phyloP scores from a whole-genome alignment of 1,139 yeast genomes.

The Williopsis jadinii region DNA sequence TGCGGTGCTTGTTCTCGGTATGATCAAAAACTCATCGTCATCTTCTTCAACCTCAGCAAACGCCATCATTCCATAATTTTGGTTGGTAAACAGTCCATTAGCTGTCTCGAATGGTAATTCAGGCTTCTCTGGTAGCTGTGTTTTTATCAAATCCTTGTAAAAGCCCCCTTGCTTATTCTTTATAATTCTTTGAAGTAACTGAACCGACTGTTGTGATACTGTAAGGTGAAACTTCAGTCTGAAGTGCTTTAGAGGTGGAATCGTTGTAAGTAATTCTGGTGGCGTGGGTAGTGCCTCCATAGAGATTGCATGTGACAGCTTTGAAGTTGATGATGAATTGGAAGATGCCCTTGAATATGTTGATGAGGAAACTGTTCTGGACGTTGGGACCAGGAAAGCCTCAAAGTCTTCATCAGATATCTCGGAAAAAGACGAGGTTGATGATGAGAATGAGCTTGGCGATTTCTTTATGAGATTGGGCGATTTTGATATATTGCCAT shows the following conservation, averaged over 20 bases:
- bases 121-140: constrained; percentile 6
- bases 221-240: constrained; percentile 41
- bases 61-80: background rate
- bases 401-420: constrained; percentile 18
- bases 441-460: constrained; percentile 12
- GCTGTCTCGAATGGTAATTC: constrained; percentile 9
- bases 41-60: constrained; percentile 8
- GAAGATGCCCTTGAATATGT: constrained; percentile 7
- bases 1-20: constrained; percentile 3
- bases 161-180: constrained; percentile 18
- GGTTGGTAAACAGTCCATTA: constrained; percentile 1
- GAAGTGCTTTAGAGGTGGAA: constrained; percentile 44
- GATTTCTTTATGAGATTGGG: constrained; percentile 5
- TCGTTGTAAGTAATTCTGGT: constrained; percentile 37
- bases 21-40: constrained; percentile 8
- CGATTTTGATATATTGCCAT: constrained; percentile 4
- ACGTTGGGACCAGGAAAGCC: background rate
- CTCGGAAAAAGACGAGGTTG: constrained; percentile 18
- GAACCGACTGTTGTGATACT: constrained; percentile 37
- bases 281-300: constrained; percentile 31
- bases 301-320: constrained; percentile 10
- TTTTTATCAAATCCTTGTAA: background rate
- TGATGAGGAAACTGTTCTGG: constrained; percentile 6
- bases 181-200: constrained; percentile 25
- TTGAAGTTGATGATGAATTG: constrained; percentile 11